Evolutionary conservation across 805 yeast species (phyloP).

Genomic region (Saccharomycopsis amapae): DNA sequence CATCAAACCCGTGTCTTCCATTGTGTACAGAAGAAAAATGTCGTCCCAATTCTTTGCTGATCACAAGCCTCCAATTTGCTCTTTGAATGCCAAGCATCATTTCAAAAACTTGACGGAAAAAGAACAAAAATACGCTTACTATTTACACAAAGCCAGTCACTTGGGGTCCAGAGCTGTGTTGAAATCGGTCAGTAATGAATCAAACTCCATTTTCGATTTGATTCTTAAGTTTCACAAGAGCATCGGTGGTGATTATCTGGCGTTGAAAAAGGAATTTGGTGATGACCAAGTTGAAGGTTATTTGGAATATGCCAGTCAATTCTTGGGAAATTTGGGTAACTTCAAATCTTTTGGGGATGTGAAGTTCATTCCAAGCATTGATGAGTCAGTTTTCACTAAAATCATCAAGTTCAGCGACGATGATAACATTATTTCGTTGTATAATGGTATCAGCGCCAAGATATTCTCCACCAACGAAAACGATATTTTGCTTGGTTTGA

Average conservation of each 20-base stretch:
- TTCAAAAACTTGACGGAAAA: conserved; percentile 55
- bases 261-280: conserved; percentile 29
- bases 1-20: conserved; percentile 7
- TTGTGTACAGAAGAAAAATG: too few relatives aligned
- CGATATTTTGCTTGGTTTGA: conserved; percentile 64
- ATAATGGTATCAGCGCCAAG: conserved; percentile 37
- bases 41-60: conserved; percentile 40
- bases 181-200: conserved; percentile 76
- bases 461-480: conserved; percentile 46
- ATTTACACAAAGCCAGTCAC: conserved; percentile 75
- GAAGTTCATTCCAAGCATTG: conserved; percentile 68
- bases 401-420: conserved; percentile 39
- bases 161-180: conserved; percentile 75
- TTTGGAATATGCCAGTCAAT: conserved; percentile 70
- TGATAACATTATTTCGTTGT: conserved; percentile 29
- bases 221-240: conserved; percentile 51
- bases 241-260: conserved; percentile 41
- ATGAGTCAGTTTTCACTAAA: conserved; percentile 39
- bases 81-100: conserved; percentile 59
- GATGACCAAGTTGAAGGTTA: conserved; percentile 38
- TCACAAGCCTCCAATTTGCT: conserved; percentile 60
- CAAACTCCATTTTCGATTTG: conserved; percentile 68
- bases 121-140: conserved; percentile 73
- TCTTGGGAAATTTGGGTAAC: conserved; percentile 67
- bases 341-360: conserved; percentile 85